Conservation (phyloP, 106 monocot genomes). For the Acorus gramineus region DNA sequence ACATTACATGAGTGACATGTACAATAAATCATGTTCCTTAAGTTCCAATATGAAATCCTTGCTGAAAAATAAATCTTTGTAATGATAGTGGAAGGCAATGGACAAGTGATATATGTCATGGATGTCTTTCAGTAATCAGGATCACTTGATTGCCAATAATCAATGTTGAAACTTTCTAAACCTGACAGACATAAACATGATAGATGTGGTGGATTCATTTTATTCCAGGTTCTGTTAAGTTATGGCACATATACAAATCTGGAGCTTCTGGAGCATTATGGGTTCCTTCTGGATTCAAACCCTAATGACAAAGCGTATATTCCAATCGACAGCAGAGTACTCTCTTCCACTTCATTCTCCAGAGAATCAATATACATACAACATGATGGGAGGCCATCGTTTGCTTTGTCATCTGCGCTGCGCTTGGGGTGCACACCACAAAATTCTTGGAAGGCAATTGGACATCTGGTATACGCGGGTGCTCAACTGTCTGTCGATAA, state of each 20-base stretch:
- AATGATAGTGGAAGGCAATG: too few relatives aligned
- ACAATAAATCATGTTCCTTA: too few relatives aligned
- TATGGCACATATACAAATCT: conserved; percentile 90
- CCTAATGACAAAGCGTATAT: conserved; percentile 77
- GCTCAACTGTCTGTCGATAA: conserved; percentile 54
- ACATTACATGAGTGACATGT: too few relatives aligned
- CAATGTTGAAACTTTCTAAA: not conserved
- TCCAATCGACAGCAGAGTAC: conserved; percentile 26
- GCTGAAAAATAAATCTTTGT: too few relatives aligned
- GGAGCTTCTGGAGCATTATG: conserved; percentile 95
- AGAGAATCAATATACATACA: conserved; percentile 76
- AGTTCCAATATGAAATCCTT: too few relatives aligned
- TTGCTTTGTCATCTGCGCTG: conserved; percentile 53
- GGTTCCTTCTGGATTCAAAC: conserved; percentile 64
- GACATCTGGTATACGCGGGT: conserved; percentile 44
- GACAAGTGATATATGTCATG: too few relatives aligned
- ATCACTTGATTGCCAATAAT: not conserved
- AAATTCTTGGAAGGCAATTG: conserved; percentile 32
- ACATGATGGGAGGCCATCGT: conserved; percentile 76
- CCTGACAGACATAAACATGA: not conserved
- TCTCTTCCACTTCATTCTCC: conserved; percentile 37
- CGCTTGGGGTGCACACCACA: conserved; percentile 60
- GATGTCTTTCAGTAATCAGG: too few relatives aligned
- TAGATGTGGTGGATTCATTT: not conserved
- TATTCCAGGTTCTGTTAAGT: conserved; percentile 73